Evolutionary conservation across 177 flowering plant genomes (phyloP), one percentile per base, ranked within the genome.

Genomic region (Vitis hybrid): DNA sequence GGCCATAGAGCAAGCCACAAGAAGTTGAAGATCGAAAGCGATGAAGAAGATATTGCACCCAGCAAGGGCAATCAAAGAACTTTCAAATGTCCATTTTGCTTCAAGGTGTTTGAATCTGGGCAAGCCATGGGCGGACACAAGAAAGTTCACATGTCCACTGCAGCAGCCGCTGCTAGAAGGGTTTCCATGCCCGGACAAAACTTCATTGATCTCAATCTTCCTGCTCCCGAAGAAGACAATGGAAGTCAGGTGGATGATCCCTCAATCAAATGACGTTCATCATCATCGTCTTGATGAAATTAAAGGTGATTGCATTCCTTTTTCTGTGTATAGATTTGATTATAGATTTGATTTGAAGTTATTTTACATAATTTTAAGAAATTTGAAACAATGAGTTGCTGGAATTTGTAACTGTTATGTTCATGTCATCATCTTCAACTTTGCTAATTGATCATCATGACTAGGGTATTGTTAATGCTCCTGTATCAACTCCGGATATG

Each of bases 121-220:
- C 80, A 80, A 62, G 82, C 80, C 14, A 61, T 80, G 19, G 82
- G 80, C 24, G 78, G 80, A 2, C 83, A 80, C 67, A 78, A 81
- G 59, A 78, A 78, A 17, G 73, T 76, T 28, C 83, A 77, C 47
- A 33, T 65, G 31, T 67, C 76, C 1, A 60, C 49, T 59, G 57
- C 57, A 9, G 13, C 65, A n/a, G n/a, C 52, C 4, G 12, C 59
- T 6, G 17, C 4, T 11, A 47, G 47, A 2, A 11, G n/a, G 7
- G 33, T 18, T 49, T 4, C 12, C 6, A 8, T 15, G 2, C 49
- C 49, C 20, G 60, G 28, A 10, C 18, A 28, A 2, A 64, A 38
- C 5, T 57, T 73, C 55, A 28, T 80, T 10, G 83, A 80, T 71
- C 83, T 80, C 19, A 80, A 80, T 52, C 38, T 75, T 1, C 80